These are phyloP conservation scores for Termitomyces titanicus DNA, from an alignment of 768 basidiomycete genomes.

Conservation along the genomic window DNA sequence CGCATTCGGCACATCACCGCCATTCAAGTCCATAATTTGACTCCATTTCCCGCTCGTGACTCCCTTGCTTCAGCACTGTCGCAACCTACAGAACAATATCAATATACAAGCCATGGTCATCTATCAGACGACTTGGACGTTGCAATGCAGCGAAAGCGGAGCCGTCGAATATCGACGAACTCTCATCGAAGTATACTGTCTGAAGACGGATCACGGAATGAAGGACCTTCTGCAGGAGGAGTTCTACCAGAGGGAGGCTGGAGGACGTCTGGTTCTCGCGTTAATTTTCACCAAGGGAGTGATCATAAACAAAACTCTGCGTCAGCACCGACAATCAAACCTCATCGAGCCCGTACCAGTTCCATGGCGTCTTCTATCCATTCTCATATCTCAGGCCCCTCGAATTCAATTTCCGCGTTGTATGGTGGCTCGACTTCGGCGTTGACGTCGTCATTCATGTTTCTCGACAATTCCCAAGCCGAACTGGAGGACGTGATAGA, in stretches of 20 bases:
- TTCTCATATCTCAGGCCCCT: slow-evolving; percentile 21
- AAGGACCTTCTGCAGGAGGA: slow-evolving; percentile 13
- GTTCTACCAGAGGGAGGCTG: slow-evolving; percentile 32
- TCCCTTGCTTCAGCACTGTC: slow-evolving; percentile 70
- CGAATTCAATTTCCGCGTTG: slow-evolving; percentile 12
- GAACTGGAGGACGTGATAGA: slow-evolving; percentile 67
- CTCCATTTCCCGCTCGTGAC: slow-evolving; percentile 82
- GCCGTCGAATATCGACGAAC: slow-evolving; percentile 56
- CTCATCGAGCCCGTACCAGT: slow-evolving; percentile 43
- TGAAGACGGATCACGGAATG: slow-evolving; percentile 40
- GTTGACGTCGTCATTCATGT: slow-evolving; percentile 25
- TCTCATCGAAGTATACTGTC: slow-evolving; percentile 47
- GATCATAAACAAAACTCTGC: slow-evolving; percentile 11
- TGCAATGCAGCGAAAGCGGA: slow-evolving; percentile 52
- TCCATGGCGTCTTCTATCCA: slow-evolving; percentile 53
- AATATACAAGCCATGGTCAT: slow-evolving; percentile 53
- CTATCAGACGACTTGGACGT: slow-evolving; percentile 71
- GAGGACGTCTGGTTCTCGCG: slow-evolving; percentile 43
- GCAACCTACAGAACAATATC: slow-evolving; percentile 60
- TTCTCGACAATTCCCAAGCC: slow-evolving; percentile 62
- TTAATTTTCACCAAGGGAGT: slow-evolving; percentile 29
- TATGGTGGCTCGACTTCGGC: slow-evolving; percentile 18
- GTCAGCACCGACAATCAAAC: slow-evolving; percentile 30
- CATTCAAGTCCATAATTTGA: slow-evolving; percentile 75
- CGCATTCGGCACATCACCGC: slow-evolving; percentile 71